Evolutionary conservation across 257 asterid species (phyloP).

Genomic region (Fraxinus pennsylvanica): DNA sequence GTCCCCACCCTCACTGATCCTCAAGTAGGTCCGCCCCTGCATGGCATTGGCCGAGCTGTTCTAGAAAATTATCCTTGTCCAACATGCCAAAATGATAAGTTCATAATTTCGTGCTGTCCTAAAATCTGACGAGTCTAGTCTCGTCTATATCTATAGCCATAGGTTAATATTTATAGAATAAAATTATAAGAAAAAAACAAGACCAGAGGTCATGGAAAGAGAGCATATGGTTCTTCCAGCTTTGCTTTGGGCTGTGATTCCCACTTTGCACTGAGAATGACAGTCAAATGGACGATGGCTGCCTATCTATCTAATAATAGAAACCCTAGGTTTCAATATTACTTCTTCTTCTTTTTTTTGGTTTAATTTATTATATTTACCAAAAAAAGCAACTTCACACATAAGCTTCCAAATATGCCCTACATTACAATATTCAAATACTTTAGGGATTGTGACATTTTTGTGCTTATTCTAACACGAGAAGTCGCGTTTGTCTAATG

Average conservation of each 20-base stretch:
- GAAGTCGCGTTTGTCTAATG: not conserved
- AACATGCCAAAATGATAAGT: not conserved
- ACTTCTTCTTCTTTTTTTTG: not conserved
- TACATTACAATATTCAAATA: not conserved
- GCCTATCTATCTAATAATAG: not conserved
- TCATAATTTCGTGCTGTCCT: not conserved
- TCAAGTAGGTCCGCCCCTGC: too few relatives aligned
- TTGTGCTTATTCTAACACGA: not conserved
- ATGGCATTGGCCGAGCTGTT: too few relatives aligned
- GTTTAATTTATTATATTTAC: not conserved
- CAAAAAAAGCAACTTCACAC: not conserved
- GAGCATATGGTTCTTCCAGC: conserved; percentile 57
- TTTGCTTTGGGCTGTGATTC: not conserved
- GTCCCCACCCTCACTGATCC: too few relatives aligned
- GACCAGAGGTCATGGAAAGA: conserved; percentile 41
- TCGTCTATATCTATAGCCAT: not conserved
- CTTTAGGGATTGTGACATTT: not conserved
- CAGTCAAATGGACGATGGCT: conserved; percentile 4
- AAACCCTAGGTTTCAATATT: not conserved
- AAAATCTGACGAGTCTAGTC: not conserved
- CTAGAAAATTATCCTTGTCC: too few relatives aligned
- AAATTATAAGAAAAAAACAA: conserved; percentile 26
- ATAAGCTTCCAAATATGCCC: not conserved
- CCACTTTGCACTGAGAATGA: conserved; percentile 4
- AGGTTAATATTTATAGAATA: not conserved